Evolutionary conservation across 2,329 filamentous ascomycete species (phyloP).

Genomic region (Botrytis sinoallii): DNA sequence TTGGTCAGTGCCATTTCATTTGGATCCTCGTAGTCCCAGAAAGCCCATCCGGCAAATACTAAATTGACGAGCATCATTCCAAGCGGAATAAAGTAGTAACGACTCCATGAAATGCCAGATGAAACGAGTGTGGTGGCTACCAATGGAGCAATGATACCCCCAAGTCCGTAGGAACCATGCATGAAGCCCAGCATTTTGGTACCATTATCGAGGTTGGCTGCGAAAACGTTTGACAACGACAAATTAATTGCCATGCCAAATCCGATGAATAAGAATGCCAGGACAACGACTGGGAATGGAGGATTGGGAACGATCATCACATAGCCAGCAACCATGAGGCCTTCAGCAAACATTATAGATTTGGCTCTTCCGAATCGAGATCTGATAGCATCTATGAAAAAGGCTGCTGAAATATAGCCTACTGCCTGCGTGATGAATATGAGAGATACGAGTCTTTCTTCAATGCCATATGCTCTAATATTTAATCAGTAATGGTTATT

Average conservation of each 20-base stretch:
- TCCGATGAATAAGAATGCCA: constrained; percentile 67
- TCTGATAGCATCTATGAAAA: constrained; percentile 62
- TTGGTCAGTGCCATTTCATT: constrained; percentile 43
- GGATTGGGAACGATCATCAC: constrained; percentile 63
- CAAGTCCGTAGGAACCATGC: constrained; percentile 67
- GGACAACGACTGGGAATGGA: constrained; percentile 66
- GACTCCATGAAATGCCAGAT: constrained; percentile 58
- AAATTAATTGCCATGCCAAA: constrained; percentile 56
- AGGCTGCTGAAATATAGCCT: constrained; percentile 72
- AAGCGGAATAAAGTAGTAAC: constrained; percentile 69
- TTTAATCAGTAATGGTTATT: background rate
- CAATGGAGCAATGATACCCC: constrained; percentile 63
- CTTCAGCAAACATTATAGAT: constrained; percentile 57
- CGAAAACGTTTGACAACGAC: constrained; percentile 58
- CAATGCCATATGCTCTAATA: constrained; percentile 2
- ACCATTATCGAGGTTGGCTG: constrained; percentile 51
- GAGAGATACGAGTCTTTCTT: constrained; percentile 60
- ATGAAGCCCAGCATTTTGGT: constrained; percentile 58
- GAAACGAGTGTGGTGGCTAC: constrained; percentile 72
- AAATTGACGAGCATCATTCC: constrained; percentile 55
- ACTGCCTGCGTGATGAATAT: constrained; percentile 77
- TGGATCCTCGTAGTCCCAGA: constrained; percentile 68
- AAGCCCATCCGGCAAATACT: constrained; percentile 62
- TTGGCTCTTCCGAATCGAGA: constrained; percentile 62
- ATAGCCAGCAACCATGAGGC: constrained; percentile 58